Evolutionary conservation across 768 basidiomycete genomes (phyloP), one percentile per base, ranked within the genome.

Genomic region (Pleurotus cornucopiae): DNA sequence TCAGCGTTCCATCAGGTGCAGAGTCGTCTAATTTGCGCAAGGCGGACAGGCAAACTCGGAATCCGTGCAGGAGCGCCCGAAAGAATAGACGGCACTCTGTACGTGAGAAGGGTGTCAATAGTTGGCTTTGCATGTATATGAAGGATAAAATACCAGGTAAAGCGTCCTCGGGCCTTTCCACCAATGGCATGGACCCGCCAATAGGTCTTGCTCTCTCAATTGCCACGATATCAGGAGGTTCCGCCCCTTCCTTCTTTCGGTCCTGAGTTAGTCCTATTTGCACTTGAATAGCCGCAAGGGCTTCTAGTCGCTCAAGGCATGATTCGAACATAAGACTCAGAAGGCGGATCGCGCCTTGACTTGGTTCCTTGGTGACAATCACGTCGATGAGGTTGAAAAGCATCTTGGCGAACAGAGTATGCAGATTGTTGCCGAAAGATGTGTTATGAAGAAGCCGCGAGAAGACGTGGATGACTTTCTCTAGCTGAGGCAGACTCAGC

Each of bases 351-450:
- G 91, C 86, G 46, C 84, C 86, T 54, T 81, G 77, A 20, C 81
- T 74, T 0, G 85, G 83, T 47, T 88, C 89, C 69, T 96, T 94
- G 26, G 79, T 71, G 20, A 88, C 72, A 43, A 98, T 86, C 46
- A 84, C 81, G 55, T 98, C 97, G 43, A 91, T 81, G 47, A 97
- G 79, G 59, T 89, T 90, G 64, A 94, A 89, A 68, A 98, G 86
- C 73, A 97, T 86, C 70, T 98, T 98, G 52, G 89, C 88, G 60
- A 91, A 92, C 67, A 98, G 79, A 11, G 91, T 91, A 65, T 98
- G 94, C 34, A 95, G 83, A 55, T 82, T 85, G 62, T 81, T 85
- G 6, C 84, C 79, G 46, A 95, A 80, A 16, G 89, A 85, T 1
- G 91, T 82, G 65, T 97, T 94, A 71, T 98, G 96, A 49, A 97